phyloP scores from a whole-genome alignment of 768 basidiomycete species.

The Hygrophorus pudorinus region DNA sequence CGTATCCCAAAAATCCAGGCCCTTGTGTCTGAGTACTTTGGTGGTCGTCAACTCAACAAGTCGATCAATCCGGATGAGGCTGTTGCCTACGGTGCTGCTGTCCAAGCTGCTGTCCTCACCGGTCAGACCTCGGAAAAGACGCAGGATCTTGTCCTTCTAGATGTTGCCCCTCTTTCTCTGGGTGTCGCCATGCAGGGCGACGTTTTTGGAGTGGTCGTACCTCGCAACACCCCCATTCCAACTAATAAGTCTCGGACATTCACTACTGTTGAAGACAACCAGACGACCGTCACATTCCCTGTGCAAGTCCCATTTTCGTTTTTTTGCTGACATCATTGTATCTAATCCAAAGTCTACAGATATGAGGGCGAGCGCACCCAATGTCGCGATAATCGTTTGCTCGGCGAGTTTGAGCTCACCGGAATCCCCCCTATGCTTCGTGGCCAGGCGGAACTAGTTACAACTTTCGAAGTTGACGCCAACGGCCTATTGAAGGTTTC shows the following conservation, averaged over 20 bases:
- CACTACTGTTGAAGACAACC: slow-evolving; percentile 99
- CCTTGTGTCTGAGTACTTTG: slow-evolving; percentile 97
- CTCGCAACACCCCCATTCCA: slow-evolving; percentile 98
- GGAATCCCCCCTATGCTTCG: slow-evolving; percentile 99
- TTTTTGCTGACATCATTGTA: slow-evolving; percentile 2
- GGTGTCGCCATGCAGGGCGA: slow-evolving; percentile 99
- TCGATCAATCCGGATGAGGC: slow-evolving; percentile 99
- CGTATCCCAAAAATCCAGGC: slow-evolving; percentile 97
- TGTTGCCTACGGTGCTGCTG: slow-evolving; percentile 96
- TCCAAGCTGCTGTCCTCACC: slow-evolving; percentile 95
- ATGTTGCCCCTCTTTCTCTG: slow-evolving; percentile 81
- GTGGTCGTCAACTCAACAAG: slow-evolving; percentile 98
- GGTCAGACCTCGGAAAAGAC: slow-evolving; percentile 98
- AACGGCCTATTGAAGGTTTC: slow-evolving; percentile 99
- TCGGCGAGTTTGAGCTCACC: slow-evolving; percentile 98
- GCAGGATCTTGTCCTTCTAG: slow-evolving; percentile 90
- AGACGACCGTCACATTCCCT: slow-evolving; percentile 99
- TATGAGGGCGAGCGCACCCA: slow-evolving; percentile 99
- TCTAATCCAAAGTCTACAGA: slow-evolving; percentile 21
- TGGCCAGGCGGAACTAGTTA: slow-evolving; percentile 98
- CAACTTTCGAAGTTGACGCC: slow-evolving; percentile 99
- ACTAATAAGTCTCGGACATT: slow-evolving; percentile 99
- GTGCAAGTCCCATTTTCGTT: slow-evolving; percentile 44
- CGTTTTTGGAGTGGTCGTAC: slow-evolving; percentile 98
- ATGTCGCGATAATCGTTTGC: slow-evolving; percentile 97